Evolutionary conservation across 495 filamentous ascomycete genomes (phyloP).

Genomic region (Lasiosphaeria miniovina): DNA sequence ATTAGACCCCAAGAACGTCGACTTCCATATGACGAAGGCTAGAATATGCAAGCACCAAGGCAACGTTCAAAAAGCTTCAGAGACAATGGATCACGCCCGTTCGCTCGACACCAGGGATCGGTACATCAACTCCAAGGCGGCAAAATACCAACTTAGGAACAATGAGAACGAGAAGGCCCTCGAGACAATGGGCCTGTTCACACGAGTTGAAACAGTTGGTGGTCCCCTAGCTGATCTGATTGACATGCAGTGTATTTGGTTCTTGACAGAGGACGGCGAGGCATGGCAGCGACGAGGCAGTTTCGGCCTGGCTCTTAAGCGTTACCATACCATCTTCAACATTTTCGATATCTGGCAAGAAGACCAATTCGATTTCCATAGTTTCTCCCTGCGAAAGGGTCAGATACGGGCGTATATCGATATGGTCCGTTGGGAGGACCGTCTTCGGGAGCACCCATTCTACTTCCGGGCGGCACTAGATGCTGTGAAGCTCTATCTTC

Average conservation of each 20-base stretch:
- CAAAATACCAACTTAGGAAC: slow-evolving; percentile 95
- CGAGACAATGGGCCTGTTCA: slow-evolving; percentile 92
- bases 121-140: slow-evolving; percentile 97
- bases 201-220: slow-evolving; percentile 76
- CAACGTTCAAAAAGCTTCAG: slow-evolving; percentile 72
- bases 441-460: slow-evolving; percentile 86
- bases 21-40: slow-evolving; percentile 93
- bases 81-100: slow-evolving; percentile 85
- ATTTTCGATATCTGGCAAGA: slow-evolving; percentile 98
- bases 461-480: slow-evolving; percentile 82
- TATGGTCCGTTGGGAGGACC: slow-evolving; percentile 95
- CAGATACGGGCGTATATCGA: slow-evolving; percentile 93
- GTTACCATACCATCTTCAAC: slow-evolving; percentile 79
- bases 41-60: slow-evolving; percentile 93
- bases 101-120: slow-evolving; percentile 82
- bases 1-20: slow-evolving; percentile 71
- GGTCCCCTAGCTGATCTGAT: slow-evolving; percentile 87
- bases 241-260: slow-evolving; percentile 99
- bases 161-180: slow-evolving; percentile 82
- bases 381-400: slow-evolving; percentile 91
- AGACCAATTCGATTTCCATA: slow-evolving; percentile 98
- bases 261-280: slow-evolving; percentile 90
- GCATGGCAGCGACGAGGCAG: slow-evolving; percentile 81
- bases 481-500: slow-evolving; percentile 75
- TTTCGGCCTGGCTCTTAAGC: slow-evolving; percentile 82